Base-by-base conservation (phyloP, 1,284 basidiomycete genomes). In the Leccinum fuscescens region DNA sequence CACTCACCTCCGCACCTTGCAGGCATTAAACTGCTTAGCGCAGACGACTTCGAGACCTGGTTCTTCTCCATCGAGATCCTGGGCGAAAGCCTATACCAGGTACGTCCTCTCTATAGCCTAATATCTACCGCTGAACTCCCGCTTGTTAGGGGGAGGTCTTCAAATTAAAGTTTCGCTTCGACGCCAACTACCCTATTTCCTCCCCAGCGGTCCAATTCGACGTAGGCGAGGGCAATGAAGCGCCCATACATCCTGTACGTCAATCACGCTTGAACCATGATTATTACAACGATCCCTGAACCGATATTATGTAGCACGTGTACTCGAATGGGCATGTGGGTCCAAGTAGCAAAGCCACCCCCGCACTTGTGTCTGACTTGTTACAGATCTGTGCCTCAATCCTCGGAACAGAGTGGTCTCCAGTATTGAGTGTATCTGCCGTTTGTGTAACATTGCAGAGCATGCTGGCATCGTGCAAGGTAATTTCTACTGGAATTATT, bases 381-480 rank as follows among this genome's bases (percentile, higher is more conserved):
- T 22, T 35, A 7, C 53, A 92, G 88, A 92, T 92, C 66, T 93
- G 91, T 67, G 91, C 90, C 20, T 92, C 90, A 24, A 93, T 93
- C 64, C 82, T 93, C 5, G 91, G 90, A 15, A 90, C 84, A 65
- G 90, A 93, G 67, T 93, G 91, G 92, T 92, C 90, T 20, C 92
- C 92, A 1, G 91, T 93, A 22, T 75, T 93, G 63, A 91, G 87
- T 64, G 89, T 92, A 29, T 78, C 86, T 42, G 81, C 90, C 3
- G 84, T 93, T 46, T 92, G 90, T 69, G 83, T 93, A 46, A 93
- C 91, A 7, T 74, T 93, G 53, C 91, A 93, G 77, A 92, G 90
- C 68, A 93, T 93, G 91, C 80, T 93, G 60, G 91, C 90, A 20
- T 93, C 90, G 11, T 92, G 89, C 82, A 92, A 89, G 85, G 90